Conservation (phyloP, 2,329 filamentous ascomycete genomes). For the Ustulina deusta region DNA sequence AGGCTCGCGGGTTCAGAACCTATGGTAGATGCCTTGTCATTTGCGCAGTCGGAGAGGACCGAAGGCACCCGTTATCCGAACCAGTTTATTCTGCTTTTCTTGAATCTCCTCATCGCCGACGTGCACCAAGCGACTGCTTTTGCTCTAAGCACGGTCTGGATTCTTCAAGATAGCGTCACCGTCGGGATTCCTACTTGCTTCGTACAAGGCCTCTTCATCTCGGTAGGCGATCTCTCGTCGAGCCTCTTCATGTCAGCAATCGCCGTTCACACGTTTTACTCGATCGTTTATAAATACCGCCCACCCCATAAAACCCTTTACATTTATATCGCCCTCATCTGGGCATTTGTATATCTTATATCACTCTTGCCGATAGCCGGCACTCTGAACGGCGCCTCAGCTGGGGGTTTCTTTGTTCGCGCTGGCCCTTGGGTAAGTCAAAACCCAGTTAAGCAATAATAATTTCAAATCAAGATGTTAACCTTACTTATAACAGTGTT, state of each 20-base stretch:
- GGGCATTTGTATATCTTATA: conserved; percentile 70
- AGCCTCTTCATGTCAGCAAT: conserved; percentile 76
- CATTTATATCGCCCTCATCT: conserved; percentile 60
- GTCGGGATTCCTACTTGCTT: conserved; percentile 68
- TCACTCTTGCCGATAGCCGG: conserved; percentile 63
- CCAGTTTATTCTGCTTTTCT: conserved; percentile 76
- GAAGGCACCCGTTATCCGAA: conserved; percentile 57
- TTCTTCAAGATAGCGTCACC: conserved; percentile 64
- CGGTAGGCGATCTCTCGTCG: conserved; percentile 73
- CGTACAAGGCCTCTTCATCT: conserved; percentile 76
- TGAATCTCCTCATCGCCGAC: conserved; percentile 76
- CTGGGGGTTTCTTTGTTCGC: conserved; percentile 69
- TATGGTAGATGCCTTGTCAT: conserved; percentile 25
- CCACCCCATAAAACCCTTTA: conserved; percentile 65
- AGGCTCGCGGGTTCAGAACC: conserved; percentile 24
- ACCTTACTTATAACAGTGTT: conserved; percentile 61
- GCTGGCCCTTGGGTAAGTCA: conserved; percentile 70
- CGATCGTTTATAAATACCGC: conserved; percentile 67
- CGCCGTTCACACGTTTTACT: conserved; percentile 74
- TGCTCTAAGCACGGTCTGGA: conserved; percentile 70
- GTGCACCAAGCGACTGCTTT: conserved; percentile 75
- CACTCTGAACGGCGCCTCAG: conserved; percentile 56
- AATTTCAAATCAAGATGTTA: conserved; percentile 8
- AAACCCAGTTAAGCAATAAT: conserved; percentile 21
- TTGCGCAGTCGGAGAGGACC: conserved; percentile 23